phyloP scores from a whole-genome alignment of 2,329 filamentous ascomycete genomes.

The Elsinoe fawcettii region DNA sequence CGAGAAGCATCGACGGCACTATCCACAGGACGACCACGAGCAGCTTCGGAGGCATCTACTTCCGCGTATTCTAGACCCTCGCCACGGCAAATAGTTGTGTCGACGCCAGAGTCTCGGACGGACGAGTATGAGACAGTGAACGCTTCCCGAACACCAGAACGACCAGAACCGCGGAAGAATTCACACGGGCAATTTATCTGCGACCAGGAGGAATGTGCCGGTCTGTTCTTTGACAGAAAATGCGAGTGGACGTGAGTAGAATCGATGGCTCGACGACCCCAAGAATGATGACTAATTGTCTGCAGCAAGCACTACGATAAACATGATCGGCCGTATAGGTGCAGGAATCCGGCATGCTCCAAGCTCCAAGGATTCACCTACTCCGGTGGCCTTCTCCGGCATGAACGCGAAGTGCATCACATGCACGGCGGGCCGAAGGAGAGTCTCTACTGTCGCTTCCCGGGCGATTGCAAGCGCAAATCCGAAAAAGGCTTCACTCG shows the following conservation, averaged over 20 bases:
- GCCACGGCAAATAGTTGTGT: neutral
- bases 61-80: neutral
- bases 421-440: slow-evolving; percentile 86
- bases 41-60: neutral
- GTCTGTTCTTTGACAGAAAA: slow-evolving; percentile 66
- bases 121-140: neutral
- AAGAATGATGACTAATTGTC: slow-evolving; percentile 20
- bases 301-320: slow-evolving; percentile 96
- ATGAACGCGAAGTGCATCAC: slow-evolving; percentile 88
- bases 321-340: slow-evolving; percentile 88
- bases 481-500: slow-evolving; percentile 75
- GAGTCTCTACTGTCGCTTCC: slow-evolving; percentile 74
- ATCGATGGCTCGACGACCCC: neutral
- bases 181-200: slow-evolving; percentile 70
- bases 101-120: slow-evolving; percentile 4
- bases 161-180: slow-evolving; percentile 48
- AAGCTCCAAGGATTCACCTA: slow-evolving; percentile 94
- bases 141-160: neutral
- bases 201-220: slow-evolving; percentile 57
- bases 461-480: slow-evolving; percentile 75
- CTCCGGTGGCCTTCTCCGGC: slow-evolving; percentile 77
- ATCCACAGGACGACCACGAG: neutral
- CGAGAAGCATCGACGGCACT: neutral
- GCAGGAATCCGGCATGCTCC: slow-evolving; percentile 71
- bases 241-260: slow-evolving; percentile 86